Evolutionary conservation across 2,329 filamentous ascomycete species (phyloP), one percentile per base, ranked within the genome.

Genomic region (Neonectria ditissima): DNA sequence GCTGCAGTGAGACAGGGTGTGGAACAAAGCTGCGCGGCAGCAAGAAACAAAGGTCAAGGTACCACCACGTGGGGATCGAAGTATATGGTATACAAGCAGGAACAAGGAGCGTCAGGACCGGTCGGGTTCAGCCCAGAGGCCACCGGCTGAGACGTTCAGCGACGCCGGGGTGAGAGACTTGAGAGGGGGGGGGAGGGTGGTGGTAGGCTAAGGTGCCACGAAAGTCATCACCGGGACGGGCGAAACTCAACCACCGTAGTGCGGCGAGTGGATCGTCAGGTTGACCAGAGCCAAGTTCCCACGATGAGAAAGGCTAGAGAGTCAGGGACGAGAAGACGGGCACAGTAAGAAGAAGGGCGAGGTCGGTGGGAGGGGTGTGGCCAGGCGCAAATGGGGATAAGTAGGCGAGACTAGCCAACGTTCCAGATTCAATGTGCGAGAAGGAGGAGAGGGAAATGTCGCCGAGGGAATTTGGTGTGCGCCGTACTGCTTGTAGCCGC

Each of bases 1-100:
- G 77, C 74, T 77, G 76, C 76, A 76, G 75, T 74, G 71, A 77
- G 73, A 77, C 73, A 78, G 76, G 72, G 72, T 74, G 72, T 74
- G 72, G 67, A 74, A 73, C 72, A 70, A 66, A 66, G 71, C 65
- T 57, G 65, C 69, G 69, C 68, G 62, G 73, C 72, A 70, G 71
- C 72, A 73, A 72, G 73, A 71, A 74, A 70, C 72, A 69, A 73
- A 72, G 62, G 70, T 75, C 69, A 69, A 78, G 69, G 78, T 80
- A 79, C 78, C 75, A 71, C 73, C 75, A 74, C 74, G 73, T 77
- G 76, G 75, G 72, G 69, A 73, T 63, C 66, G 68, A 74, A 71
- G 72, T 78, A 78, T 74, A 74, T 70, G 67, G 69, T 75, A 77
- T 71, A 74, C 73, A 71, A 71, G 70, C 65, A 76, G 71, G 75